Evolutionary conservation across 257 asterid genomes (phyloP).

Genomic region (Thymus quinquecostatus): DNA sequence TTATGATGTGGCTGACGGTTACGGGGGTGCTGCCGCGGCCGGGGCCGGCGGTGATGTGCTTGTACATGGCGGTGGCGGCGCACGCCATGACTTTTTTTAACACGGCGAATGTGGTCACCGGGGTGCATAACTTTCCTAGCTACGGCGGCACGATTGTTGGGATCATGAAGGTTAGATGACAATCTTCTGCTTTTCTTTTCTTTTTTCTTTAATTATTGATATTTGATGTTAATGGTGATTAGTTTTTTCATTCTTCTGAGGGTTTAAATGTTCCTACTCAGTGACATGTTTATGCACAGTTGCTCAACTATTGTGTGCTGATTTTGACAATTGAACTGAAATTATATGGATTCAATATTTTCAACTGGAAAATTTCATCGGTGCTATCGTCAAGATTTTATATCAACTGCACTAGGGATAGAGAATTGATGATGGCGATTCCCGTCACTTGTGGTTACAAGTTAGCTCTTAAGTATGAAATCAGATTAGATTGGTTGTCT

Average conservation of each 20-base stretch:
- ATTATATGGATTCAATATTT: neutral
- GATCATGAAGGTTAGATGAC: conserved; percentile 55
- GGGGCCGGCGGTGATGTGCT: conserved; percentile 44
- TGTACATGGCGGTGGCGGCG: conserved; percentile 59
- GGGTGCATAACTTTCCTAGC: conserved; percentile 55
- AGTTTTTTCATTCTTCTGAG: too few relatives aligned
- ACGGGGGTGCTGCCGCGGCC: conserved; percentile 46
- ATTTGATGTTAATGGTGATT: too few relatives aligned
- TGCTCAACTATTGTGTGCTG: neutral
- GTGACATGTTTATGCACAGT: too few relatives aligned
- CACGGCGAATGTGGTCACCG: conserved; percentile 64
- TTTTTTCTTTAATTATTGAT: neutral
- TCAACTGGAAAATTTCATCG: neutral
- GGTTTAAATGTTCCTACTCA: neutral
- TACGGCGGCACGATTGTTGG: conserved; percentile 67
- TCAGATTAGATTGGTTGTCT: neutral
- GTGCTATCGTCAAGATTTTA: too few relatives aligned
- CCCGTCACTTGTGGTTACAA: neutral
- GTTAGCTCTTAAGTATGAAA: neutral
- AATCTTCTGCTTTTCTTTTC: neutral
- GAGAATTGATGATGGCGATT: neutral
- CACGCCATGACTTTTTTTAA: conserved; percentile 63
- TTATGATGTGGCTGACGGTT: conserved; percentile 65
- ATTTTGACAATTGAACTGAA: neutral
- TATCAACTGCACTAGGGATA: too few relatives aligned